phyloP scores from a whole-genome alignment of 2,329 filamentous ascomycete species.

The Diaporthe nobilis region DNA sequence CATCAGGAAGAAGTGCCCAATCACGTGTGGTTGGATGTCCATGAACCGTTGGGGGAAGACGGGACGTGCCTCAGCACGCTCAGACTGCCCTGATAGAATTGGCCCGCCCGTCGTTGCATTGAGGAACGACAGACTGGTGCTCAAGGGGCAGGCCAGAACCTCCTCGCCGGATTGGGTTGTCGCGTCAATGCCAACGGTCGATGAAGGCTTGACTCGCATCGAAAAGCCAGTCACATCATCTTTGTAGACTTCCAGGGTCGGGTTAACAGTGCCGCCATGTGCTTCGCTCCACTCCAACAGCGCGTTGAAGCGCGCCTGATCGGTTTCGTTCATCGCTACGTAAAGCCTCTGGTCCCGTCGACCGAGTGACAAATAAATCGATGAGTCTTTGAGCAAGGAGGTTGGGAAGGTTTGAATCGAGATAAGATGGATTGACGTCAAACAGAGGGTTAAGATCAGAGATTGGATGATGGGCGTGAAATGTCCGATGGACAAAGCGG shows the following conservation, averaged over 20 bases:
- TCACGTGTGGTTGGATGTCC: conserved; percentile 68
- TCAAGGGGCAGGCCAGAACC: conserved; percentile 67
- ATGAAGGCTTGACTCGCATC: conserved; percentile 60
- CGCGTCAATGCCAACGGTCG: background rate
- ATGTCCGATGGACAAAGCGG: too few species aligned
- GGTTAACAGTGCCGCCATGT: conserved; percentile 64
- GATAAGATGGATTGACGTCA: background rate
- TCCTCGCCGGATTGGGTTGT: conserved; percentile 54
- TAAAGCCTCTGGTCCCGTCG: background rate
- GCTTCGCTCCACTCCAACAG: conserved; percentile 65
- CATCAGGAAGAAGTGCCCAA: conserved; percentile 78
- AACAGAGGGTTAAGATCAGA: background rate
- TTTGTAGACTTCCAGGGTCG: conserved; percentile 65
- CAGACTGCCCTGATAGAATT: conserved; percentile 38
- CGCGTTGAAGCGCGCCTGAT: conserved; percentile 47
- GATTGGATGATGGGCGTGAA: background rate
- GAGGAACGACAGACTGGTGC: conserved; percentile 70
- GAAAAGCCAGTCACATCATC: conserved; percentile 67
- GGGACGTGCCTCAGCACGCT: conserved; percentile 8
- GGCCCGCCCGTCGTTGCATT: conserved; percentile 62
- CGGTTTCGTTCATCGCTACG: conserved; percentile 46
- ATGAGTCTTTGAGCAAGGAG: background rate
- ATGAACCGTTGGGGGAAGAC: conserved; percentile 67
- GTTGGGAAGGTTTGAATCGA: background rate
- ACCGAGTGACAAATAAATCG: background rate